phyloP scores from a whole-genome alignment of 495 filamentous ascomycete genomes.

The Barbatosphaeria neglecta region DNA sequence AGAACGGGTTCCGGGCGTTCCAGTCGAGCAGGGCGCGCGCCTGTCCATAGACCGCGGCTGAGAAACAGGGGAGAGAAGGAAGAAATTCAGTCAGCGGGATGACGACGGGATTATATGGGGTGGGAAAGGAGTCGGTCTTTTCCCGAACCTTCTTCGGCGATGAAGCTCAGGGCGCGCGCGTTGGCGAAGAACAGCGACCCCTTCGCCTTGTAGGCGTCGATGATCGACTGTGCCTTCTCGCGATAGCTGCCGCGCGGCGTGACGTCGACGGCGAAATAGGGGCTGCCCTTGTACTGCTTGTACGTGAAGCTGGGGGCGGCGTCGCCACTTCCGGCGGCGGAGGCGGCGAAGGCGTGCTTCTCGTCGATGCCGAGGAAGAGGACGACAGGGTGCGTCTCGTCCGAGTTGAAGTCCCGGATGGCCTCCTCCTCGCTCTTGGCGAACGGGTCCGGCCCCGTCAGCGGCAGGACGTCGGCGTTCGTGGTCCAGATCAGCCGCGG shows the following conservation, averaged over 20 bases:
- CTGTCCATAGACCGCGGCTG: slow-evolving; percentile 86
- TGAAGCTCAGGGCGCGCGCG: slow-evolving; percentile 24
- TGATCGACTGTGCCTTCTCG: slow-evolving; percentile 41
- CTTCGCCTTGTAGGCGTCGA: slow-evolving; percentile 18
- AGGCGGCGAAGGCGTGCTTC: slow-evolving; percentile 21
- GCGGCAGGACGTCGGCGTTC: slow-evolving; percentile 48
- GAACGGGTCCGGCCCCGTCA: slow-evolving; percentile 66
- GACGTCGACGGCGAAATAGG: slow-evolving; percentile 83
- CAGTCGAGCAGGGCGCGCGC: slow-evolving; percentile 84
- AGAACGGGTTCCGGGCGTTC: slow-evolving; percentile 89
- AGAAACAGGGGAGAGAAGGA: background rate
- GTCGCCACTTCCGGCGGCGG: background rate
- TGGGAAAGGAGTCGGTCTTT: background rate
- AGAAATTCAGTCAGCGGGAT: background rate
- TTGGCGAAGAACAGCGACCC: slow-evolving; percentile 11
- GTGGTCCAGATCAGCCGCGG: slow-evolving; percentile 49
- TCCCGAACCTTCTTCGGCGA: slow-evolving; percentile 28
- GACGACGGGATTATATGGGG: background rate
- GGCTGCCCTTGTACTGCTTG: slow-evolving; percentile 55
- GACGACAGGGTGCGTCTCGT: slow-evolving; percentile 47
- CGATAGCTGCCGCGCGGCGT: slow-evolving; percentile 57
- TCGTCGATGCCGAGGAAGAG: slow-evolving; percentile 87
- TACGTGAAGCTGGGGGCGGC: slow-evolving; percentile 17
- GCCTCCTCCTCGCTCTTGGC: slow-evolving; percentile 59
- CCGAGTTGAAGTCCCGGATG: slow-evolving; percentile 64